Base-by-base conservation (phyloP, 2,329 filamentous ascomycete genomes). In the Diaporthe ilicicola region DNA sequence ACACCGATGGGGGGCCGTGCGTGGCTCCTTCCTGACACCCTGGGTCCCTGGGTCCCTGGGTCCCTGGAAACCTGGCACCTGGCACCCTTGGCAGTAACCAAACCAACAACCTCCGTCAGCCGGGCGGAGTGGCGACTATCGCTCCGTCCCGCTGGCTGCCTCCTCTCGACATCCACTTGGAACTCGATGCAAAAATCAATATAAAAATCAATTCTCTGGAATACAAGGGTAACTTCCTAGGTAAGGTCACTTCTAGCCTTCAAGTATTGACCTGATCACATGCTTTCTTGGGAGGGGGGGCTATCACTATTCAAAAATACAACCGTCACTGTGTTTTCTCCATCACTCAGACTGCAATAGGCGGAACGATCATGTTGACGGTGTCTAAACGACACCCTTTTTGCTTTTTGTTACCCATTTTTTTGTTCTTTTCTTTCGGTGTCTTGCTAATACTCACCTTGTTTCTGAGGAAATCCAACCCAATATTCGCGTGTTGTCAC, bases 391-490 rank as follows among this genome's bases (percentile, higher is more conserved):
- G 64, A 39, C 64, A 65, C 8, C 37, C 53, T 62, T 69, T 71
- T 56, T 48, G 50, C 51, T 22, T 69, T 70, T 70, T 73, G 27
- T 69, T 62, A 53, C 48, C 32, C 37, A 51, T 67, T 61, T 62
- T 39, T 67, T 15, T 64, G 17, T 39, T 22, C 37, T n/a, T 59
- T 51, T 67, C 59, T 62, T 69, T 61, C 4, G 53, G 46, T 65
- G 66, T 53, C 39, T 66, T 65, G 9, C 7, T 27, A 29, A n/a
- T 72, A 19, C 8, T 59, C 29, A 13, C 27, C 46, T 24, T 46
- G 13, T 4, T 4, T 46, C 13, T 32, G 13, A 53, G 19, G 65
- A 39, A 29, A 29, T n/a, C 1, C 12, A 17, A 24, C 3, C 10
- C 2, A 8, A 13, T 54, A 42, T 19, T 44, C 55, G 56, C 19